A percentile compares a stretch with the other conserved stretches of the same genome.
Evolutionary conservation across 306 rosid species (phyloP).

Genomic region (Canavalia gladiata): DNA sequence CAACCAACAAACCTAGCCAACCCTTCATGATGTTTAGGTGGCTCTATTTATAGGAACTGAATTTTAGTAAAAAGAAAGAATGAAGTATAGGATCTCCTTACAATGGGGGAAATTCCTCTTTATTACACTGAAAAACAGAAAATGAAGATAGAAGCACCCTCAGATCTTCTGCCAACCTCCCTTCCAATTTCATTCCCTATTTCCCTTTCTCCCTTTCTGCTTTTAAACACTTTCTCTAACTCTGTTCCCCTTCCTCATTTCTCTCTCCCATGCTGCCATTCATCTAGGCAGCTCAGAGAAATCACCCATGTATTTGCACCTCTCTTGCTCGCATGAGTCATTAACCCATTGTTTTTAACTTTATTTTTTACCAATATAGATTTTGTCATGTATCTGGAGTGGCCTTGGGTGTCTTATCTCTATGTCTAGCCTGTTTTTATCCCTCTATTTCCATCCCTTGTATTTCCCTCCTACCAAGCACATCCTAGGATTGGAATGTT

Average conservation of each 20-base stretch:
- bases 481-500: slow-evolving; percentile 33
- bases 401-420: not conserved
- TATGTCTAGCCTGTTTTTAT: slow-evolving; percentile 17
- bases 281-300: not conserved
- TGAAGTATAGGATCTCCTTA: not conserved
- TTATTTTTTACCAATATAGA: not conserved
- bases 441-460: slow-evolving; percentile 18
- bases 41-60: not conserved
- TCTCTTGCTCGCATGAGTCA: not conserved
- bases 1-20: not conserved
- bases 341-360: not conserved
- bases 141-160: not conserved
- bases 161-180: slow-evolving; percentile 12
- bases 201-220: not conserved
- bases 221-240: not conserved
- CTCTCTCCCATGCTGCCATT: not conserved
- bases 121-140: not conserved
- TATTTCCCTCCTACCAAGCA: slow-evolving; percentile 32
- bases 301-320: not conserved
- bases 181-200: not conserved
- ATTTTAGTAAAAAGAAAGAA: not conserved
- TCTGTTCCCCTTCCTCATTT: not conserved
- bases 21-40: not conserved
- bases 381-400: slow-evolving; percentile 5
- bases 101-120: not conserved